phyloP scores from a whole-genome alignment of 2,329 filamentous ascomycete species.

The Macroventuria anomochaeta region DNA sequence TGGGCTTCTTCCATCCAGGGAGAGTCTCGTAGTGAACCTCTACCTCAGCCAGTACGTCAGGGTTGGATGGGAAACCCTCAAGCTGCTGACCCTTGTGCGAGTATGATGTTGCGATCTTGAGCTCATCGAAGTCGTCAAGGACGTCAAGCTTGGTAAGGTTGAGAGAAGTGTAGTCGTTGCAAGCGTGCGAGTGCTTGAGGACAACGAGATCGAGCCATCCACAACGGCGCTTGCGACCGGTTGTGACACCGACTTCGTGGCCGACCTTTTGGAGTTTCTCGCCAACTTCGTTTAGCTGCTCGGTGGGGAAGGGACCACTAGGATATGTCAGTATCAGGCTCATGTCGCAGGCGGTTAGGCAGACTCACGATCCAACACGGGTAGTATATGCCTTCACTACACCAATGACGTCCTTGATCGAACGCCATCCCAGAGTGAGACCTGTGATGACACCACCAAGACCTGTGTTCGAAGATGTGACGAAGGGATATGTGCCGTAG shows the following conservation, averaged over 20 bases:
- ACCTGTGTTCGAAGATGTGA: slow-evolving; percentile 66
- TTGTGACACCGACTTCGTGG: slow-evolving; percentile 63
- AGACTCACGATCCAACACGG: slow-evolving; percentile 55
- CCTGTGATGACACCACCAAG: slow-evolving; percentile 69
- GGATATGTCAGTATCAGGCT: slow-evolving; percentile 38
- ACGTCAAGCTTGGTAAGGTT: slow-evolving; percentile 74
- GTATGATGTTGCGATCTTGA: slow-evolving; percentile 79
- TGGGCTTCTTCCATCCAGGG: slow-evolving; percentile 72
- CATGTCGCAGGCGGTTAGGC: background rate
- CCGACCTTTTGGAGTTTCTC: slow-evolving; percentile 64
- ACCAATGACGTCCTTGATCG: slow-evolving; percentile 67
- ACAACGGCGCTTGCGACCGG: slow-evolving; percentile 66
- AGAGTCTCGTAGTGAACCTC: slow-evolving; percentile 73
- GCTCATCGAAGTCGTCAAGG: slow-evolving; percentile 73
- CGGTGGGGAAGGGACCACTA: slow-evolving; percentile 71
- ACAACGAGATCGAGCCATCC: slow-evolving; percentile 74
- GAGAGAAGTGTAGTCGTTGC: slow-evolving; percentile 72
- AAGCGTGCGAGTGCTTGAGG: slow-evolving; percentile 67
- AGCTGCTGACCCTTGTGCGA: slow-evolving; percentile 62
- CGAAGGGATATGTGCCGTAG: slow-evolving; percentile 64
- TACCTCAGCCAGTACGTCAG: slow-evolving; percentile 62
- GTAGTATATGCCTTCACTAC: slow-evolving; percentile 74
- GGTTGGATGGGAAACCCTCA: slow-evolving; percentile 70
- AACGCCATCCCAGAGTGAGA: slow-evolving; percentile 65
- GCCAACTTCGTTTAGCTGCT: slow-evolving; percentile 65